Conservation (phyloP, 768 basidiomycete species). For the Kwoniella mangroviensis region DNA sequence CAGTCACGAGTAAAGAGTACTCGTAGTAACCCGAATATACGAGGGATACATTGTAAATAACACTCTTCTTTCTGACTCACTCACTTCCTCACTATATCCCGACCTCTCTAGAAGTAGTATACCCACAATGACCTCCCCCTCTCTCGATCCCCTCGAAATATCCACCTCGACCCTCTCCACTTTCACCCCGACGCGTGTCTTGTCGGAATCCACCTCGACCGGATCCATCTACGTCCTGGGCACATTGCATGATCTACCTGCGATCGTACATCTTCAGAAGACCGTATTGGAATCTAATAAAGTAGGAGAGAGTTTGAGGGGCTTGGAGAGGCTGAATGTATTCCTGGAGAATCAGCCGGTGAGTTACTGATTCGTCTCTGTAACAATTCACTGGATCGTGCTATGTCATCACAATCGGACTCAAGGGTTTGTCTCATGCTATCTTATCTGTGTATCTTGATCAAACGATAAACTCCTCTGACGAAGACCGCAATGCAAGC, state of each 20-base stretch:
- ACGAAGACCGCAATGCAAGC: too few relatives aligned
- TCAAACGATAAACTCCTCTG: too few relatives aligned
- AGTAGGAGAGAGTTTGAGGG: constrained; percentile 25
- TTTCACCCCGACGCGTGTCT: constrained; percentile 7
- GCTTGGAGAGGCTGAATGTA: constrained; percentile 67
- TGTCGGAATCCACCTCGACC: constrained; percentile 15
- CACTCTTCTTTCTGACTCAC: too few relatives aligned
- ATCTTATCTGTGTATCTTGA: too few relatives aligned
- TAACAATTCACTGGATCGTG: neutral
- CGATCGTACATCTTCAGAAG: constrained; percentile 44
- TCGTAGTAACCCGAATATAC: too few relatives aligned
- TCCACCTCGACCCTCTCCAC: constrained; percentile 1
- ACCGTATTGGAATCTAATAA: constrained; percentile 38
- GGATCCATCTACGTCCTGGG: constrained; percentile 21
- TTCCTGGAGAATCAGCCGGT: constrained; percentile 78
- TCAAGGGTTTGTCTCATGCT: too few relatives aligned
- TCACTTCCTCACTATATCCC: too few relatives aligned
- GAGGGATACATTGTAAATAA: too few relatives aligned
- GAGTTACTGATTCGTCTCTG: constrained; percentile 21
- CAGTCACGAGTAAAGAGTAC: too few relatives aligned
- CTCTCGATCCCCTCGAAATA: neutral
- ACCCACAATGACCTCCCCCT: neutral
- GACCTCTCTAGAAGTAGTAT: neutral
- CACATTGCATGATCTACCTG: constrained; percentile 10
- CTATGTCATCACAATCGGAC: too few relatives aligned